Evolutionary conservation across 768 basidiomycete species (phyloP).

Genomic region (Leccinum truebloodii): DNA sequence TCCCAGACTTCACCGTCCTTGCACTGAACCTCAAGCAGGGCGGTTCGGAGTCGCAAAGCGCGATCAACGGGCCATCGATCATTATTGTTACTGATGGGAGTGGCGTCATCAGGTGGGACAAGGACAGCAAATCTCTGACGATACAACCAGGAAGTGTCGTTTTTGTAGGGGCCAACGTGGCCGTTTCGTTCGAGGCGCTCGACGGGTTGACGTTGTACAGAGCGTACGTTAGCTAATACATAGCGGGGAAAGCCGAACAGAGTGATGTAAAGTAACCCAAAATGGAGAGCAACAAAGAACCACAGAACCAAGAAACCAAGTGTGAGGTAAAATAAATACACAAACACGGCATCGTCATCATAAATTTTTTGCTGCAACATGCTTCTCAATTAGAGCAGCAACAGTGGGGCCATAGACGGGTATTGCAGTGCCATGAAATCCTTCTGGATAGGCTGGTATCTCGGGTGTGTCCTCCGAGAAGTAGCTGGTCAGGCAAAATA

Average conservation of each 20-base stretch:
- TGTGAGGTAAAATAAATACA: neutral
- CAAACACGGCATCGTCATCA: neutral
- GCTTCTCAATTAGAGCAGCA: conserved; percentile 71
- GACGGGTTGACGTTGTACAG: conserved; percentile 28
- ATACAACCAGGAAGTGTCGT: conserved; percentile 69
- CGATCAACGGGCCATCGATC: conserved; percentile 83
- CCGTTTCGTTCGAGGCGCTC: conserved; percentile 48
- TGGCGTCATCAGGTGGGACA: conserved; percentile 56
- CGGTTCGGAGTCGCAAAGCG: conserved; percentile 53
- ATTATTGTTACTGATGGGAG: conserved; percentile 71
- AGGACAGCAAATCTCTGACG: conserved; percentile 37
- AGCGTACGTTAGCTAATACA: conserved; percentile 27
- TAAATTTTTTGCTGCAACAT: conserved; percentile 39
- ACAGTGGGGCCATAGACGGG: conserved; percentile 69
- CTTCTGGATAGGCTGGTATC: conserved; percentile 70
- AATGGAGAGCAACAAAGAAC: neutral
- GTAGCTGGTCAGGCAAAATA: conserved; percentile 14
- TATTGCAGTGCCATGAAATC: conserved; percentile 80
- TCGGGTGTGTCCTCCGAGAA: conserved; percentile 39
- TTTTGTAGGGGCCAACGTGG: conserved; percentile 76
- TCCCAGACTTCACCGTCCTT: conserved; percentile 91
- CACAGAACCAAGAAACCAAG: neutral
- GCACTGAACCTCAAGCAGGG: conserved; percentile 50
- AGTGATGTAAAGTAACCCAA: neutral
- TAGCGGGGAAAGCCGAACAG: neutral